Evolutionary conservation across 1,139 yeast species (phyloP).

Genomic region (Geotrichum bryndzae): DNA sequence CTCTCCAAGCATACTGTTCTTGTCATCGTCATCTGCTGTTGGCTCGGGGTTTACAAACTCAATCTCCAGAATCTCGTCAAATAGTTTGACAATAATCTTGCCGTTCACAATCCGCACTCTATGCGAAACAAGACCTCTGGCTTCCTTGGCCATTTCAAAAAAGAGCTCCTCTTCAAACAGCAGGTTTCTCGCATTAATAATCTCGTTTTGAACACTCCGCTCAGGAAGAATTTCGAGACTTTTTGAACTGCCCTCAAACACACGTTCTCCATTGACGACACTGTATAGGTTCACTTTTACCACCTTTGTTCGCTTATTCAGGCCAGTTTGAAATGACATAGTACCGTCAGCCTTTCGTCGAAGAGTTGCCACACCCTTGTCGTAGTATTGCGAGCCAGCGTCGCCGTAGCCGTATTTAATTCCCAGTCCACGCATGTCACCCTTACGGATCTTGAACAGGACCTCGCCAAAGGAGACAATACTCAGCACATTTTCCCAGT

Average conservation of each 20-base stretch:
- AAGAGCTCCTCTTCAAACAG: slow-evolving; percentile 79
- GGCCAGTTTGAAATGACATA: slow-evolving; percentile 32
- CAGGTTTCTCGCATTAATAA: slow-evolving; percentile 48
- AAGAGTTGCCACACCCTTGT: slow-evolving; percentile 70
- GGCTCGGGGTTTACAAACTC: slow-evolving; percentile 44
- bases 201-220: slow-evolving; percentile 26
- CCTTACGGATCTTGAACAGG: slow-evolving; percentile 60
- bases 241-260: slow-evolving; percentile 24
- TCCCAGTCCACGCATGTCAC: slow-evolving; percentile 52
- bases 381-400: slow-evolving; percentile 72
- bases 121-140: slow-evolving; percentile 62
- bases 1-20: slow-evolving; percentile 17
- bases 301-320: slow-evolving; percentile 30
- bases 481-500: slow-evolving; percentile 61
- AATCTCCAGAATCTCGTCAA: slow-evolving; percentile 64
- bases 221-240: slow-evolving; percentile 19
- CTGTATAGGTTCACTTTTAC: slow-evolving; percentile 38
- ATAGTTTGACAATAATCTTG: slow-evolving; percentile 56
- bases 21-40: slow-evolving; percentile 17
- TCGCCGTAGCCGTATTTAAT: slow-evolving; percentile 89
- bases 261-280: slow-evolving; percentile 25
- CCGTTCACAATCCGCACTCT: slow-evolving; percentile 65
- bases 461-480: slow-evolving; percentile 62
- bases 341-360: slow-evolving; percentile 36
- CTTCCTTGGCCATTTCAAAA: slow-evolving; percentile 51